A percentile compares a stretch with the other conserved stretches of the same genome.
Evolutionary conservation across 371 early-diverging fungal genomes (phyloP).

Genomic region (Mortierella polycephala): DNA sequence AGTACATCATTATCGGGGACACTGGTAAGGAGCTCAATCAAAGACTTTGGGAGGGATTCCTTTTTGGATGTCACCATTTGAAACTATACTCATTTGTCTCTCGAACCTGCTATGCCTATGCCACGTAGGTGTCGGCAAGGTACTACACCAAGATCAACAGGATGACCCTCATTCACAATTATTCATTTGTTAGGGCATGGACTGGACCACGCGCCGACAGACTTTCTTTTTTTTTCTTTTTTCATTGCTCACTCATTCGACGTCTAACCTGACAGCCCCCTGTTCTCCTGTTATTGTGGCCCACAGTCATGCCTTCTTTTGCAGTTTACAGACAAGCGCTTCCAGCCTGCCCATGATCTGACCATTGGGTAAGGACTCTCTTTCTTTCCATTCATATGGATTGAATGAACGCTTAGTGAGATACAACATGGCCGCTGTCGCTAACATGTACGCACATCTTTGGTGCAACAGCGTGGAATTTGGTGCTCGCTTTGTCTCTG

Average conservation of each 20-base stretch:
- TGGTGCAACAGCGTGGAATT: slow-evolving; percentile 74
- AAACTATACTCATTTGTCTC: background rate
- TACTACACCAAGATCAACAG: slow-evolving; percentile 27
- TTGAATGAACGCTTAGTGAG: no score
- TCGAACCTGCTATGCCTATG: background rate
- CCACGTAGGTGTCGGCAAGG: slow-evolving; percentile 78
- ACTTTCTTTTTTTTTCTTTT: background rate
- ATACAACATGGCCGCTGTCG: no score
- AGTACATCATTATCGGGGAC: slow-evolving; percentile 88
- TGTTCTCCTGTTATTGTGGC: background rate
- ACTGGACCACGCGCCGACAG: background rate
- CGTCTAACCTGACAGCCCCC: background rate
- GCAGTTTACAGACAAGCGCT: slow-evolving; percentile 87
- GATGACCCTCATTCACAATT: background rate
- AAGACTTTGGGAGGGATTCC: background rate
- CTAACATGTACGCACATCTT: background rate
- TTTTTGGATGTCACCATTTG: no score
- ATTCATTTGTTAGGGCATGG: background rate
- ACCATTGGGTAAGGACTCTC: slow-evolving; percentile 77
- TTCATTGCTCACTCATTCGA: background rate
- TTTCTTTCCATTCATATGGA: background rate
- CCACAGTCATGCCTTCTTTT: slow-evolving; percentile 80
- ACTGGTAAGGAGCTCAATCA: slow-evolving; percentile 63
- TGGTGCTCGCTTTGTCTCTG: slow-evolving; percentile 81
- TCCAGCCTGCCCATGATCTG: slow-evolving; percentile 84